Evolutionary conservation across 306 rosid species (phyloP).

Genomic region (Vigna radiata): DNA sequence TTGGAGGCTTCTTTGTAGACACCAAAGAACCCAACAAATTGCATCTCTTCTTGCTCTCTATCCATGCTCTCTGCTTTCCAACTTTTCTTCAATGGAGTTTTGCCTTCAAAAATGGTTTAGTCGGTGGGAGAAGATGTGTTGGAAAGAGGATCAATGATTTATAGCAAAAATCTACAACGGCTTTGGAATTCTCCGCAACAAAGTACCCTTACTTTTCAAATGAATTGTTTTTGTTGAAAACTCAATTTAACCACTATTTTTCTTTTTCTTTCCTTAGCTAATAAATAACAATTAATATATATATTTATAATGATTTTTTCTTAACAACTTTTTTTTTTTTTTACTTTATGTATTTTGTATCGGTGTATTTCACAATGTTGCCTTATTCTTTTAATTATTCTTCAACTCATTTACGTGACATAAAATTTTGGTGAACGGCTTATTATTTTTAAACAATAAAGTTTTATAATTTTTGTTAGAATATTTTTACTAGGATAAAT

Average conservation of each 20-base stretch:
- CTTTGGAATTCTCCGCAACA: conserved; percentile 1
- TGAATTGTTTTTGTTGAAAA: background rate
- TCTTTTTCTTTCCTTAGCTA: background rate
- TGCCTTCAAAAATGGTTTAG: conserved; percentile 6
- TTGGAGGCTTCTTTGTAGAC: conserved; percentile 56
- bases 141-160: background rate
- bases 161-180: background rate
- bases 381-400: no score
- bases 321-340: no score
- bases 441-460: no score
- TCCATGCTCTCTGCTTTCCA: conserved; percentile 49
- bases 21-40: conserved; percentile 57
- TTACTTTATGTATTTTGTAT: no score
- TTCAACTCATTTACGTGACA: no score
- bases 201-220: conserved; percentile 24
- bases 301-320: no score
- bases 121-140: background rate
- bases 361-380: no score
- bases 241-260: background rate
- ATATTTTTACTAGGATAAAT: no score
- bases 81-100: background rate
- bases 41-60: conserved; percentile 65
- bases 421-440: no score
- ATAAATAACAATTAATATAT: background rate
- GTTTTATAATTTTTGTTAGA: no score